phyloP scores from a whole-genome alignment of 1,284 basidiomycete genomes.

The Boletus semigastroideus region DNA sequence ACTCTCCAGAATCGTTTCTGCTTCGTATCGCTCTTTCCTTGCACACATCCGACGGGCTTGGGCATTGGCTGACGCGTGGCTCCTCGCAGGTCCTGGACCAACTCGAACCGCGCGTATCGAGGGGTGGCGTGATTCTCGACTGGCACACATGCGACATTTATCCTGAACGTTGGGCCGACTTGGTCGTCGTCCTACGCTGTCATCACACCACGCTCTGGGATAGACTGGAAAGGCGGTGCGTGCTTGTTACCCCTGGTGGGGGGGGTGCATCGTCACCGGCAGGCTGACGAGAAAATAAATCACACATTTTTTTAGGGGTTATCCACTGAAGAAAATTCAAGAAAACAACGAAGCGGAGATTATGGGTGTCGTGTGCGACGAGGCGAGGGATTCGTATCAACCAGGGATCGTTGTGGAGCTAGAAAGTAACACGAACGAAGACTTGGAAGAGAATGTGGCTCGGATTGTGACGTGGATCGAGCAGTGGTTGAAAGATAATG shows the following conservation, averaged over 20 bases:
- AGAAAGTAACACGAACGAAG: slow-evolving; percentile 73
- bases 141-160: slow-evolving; percentile 97
- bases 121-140: slow-evolving; percentile 87
- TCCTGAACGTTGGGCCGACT: slow-evolving; percentile 95
- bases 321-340: slow-evolving; percentile 91
- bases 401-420: slow-evolving; percentile 87
- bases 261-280: no score
- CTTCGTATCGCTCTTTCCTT: not conserved
- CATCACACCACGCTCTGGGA: slow-evolving; percentile 91
- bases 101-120: slow-evolving; percentile 68
- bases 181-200: slow-evolving; percentile 93
- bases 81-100: slow-evolving; percentile 77
- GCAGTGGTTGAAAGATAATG: slow-evolving; percentile 67
- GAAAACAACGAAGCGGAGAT: slow-evolving; percentile 99
- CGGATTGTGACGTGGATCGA: slow-evolving; percentile 86
- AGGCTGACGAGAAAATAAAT: not conserved
- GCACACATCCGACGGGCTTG: not conserved
- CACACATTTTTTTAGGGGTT: slow-evolving; percentile 41
- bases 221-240: slow-evolving; percentile 88
- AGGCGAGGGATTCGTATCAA: slow-evolving; percentile 86
- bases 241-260: slow-evolving; percentile 5
- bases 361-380: slow-evolving; percentile 90
- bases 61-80: no score
- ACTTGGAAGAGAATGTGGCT: slow-evolving; percentile 85
- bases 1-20: slow-evolving; percentile 15